A percentile compares a stretch with the other conserved stretches of the same genome.
Conservation (phyloP, 345 rosid species). For the Citrus hindsii region DNA sequence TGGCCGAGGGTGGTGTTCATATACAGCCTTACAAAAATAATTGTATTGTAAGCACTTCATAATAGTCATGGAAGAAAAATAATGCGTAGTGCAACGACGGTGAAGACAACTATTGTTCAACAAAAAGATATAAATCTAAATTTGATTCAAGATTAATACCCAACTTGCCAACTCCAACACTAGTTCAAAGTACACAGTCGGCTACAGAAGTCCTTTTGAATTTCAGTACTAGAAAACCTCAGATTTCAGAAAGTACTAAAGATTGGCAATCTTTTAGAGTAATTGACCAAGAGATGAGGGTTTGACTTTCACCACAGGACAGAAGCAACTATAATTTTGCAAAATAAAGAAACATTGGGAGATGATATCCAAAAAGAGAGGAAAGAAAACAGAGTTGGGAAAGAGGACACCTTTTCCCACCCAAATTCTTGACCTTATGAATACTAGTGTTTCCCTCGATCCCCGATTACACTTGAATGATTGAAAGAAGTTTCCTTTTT, state of each 20-base stretch:
- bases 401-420: not conserved
- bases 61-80: not conserved
- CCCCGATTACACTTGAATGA: not conserved
- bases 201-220: not conserved
- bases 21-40: conserved; percentile 61
- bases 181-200: not conserved
- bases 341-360: too few species aligned
- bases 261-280: not conserved
- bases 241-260: not conserved
- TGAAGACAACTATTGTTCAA: not conserved
- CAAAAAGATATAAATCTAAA: not conserved
- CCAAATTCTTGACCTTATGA: not conserved
- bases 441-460: not conserved
- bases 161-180: not conserved
- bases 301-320: too few species aligned
- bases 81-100: too few species aligned
- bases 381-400: too few species aligned
- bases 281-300: not conserved
- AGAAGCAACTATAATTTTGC: too few species aligned
- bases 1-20: conserved; percentile 98
- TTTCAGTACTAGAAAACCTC: not conserved
- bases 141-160: not conserved
- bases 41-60: not conserved
- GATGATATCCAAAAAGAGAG: too few species aligned
- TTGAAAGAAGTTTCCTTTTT: not conserved